phyloP scores from a whole-genome alignment of 805 yeast species.

The Yamadazyma kitorensis region DNA sequence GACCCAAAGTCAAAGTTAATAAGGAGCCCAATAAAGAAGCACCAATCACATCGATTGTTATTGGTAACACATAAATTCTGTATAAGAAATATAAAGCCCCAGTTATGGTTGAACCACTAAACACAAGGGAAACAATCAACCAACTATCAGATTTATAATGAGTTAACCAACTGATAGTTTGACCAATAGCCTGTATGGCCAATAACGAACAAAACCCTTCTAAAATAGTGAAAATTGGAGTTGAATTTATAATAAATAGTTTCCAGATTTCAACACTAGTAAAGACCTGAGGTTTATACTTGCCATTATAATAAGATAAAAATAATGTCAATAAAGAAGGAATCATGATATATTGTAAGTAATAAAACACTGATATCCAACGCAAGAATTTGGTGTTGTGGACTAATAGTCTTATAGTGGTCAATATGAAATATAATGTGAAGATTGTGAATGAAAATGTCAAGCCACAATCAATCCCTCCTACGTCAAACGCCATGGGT shows the following conservation, averaged over 20 bases:
- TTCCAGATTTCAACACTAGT: slow-evolving; percentile 63
- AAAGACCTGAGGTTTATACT: slow-evolving; percentile 7
- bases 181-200: slow-evolving; percentile 90
- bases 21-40: slow-evolving; percentile 87
- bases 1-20: slow-evolving; percentile 66
- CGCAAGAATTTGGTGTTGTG: slow-evolving; percentile 40
- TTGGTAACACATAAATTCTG: slow-evolving; percentile 77
- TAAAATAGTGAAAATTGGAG: slow-evolving; percentile 82
- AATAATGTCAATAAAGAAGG: slow-evolving; percentile 78
- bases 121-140: slow-evolving; percentile 69
- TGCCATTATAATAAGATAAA: slow-evolving; percentile 46
- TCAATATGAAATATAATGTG: slow-evolving; percentile 60
- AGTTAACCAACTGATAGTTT: slow-evolving; percentile 69
- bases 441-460: slow-evolving; percentile 69
- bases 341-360: slow-evolving; percentile 75
- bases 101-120: slow-evolving; percentile 73
- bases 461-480: slow-evolving; percentile 87
- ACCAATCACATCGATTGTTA: slow-evolving; percentile 63
- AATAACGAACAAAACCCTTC: slow-evolving; percentile 93
- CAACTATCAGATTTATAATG: slow-evolving; percentile 66
- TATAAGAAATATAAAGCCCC: slow-evolving; percentile 75
- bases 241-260: slow-evolving; percentile 66
- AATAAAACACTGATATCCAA: slow-evolving; percentile 56
- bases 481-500: slow-evolving; percentile 91
- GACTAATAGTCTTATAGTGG: slow-evolving; percentile 64